These are phyloP conservation scores for Gossypium trilobum DNA, from an alignment of 441 rosid genomes.

Conservation along the genomic window DNA sequence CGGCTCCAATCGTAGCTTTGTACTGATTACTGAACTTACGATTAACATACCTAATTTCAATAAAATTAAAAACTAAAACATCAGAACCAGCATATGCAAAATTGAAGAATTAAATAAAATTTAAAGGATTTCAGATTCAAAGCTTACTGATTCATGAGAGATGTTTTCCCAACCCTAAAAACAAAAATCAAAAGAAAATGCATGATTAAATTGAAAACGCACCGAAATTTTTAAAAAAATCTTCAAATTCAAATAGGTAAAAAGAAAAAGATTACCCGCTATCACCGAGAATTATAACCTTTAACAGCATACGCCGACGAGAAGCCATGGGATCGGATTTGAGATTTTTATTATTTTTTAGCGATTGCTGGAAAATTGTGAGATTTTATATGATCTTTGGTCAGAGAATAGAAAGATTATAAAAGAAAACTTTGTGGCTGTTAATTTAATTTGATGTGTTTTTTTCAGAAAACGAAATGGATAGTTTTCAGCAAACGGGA, in stretches of 20 bases:
- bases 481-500: neutral
- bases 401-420: neutral
- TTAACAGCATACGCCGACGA: constrained; percentile 73
- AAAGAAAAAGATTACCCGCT: constrained; percentile 43
- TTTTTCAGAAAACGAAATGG: neutral
- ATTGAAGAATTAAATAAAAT: neutral
- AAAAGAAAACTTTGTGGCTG: neutral
- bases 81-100: neutral
- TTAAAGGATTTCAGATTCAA: constrained; percentile 26
- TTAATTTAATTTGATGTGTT: neutral
- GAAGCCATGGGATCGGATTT: constrained; percentile 45
- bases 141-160: constrained; percentile 77
- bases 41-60: constrained; percentile 63
- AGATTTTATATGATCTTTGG: neutral
- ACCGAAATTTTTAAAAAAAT: neutral
- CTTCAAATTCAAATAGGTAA: neutral
- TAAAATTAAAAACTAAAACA: constrained; percentile 13
- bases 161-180: constrained; percentile 76
- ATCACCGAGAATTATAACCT: constrained; percentile 82
- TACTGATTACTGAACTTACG: constrained; percentile 83
- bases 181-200: constrained; percentile 3
- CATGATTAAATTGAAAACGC: neutral
- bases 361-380: neutral
- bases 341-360: neutral
- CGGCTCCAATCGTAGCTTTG: constrained; percentile 74